phyloP scores from a whole-genome alignment of 2,329 filamentous ascomycete species.

The Magnaporthiopsis rhizophila region DNA sequence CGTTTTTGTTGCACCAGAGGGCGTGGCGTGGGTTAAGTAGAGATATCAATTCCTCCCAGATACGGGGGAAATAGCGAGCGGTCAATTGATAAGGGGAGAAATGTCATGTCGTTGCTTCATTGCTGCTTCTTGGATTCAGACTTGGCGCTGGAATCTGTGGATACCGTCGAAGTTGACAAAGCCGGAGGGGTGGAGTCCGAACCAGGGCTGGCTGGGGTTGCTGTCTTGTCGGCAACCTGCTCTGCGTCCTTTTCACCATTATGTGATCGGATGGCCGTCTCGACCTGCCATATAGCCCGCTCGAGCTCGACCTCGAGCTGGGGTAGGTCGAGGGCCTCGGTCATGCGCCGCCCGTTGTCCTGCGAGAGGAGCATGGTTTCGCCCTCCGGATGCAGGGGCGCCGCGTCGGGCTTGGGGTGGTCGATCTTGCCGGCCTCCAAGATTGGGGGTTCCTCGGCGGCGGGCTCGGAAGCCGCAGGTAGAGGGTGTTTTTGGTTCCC shows the following conservation, averaged over 20 bases:
- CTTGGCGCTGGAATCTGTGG: background rate
- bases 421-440: conserved; percentile 9
- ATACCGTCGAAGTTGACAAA: background rate
- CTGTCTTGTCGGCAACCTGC: background rate
- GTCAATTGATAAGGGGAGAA: background rate
- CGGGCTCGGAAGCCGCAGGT: conserved; percentile 19
- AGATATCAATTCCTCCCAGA: background rate
- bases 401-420: conserved; percentile 12
- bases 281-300: conserved; percentile 63
- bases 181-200: background rate
- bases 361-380: conserved; percentile 34
- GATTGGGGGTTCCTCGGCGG: conserved; percentile 17
- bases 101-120: background rate
- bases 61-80: background rate
- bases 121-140: background rate
- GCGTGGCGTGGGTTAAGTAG: background rate
- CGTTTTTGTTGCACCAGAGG: background rate
- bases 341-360: conserved; percentile 23
- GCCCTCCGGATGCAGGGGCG: conserved; percentile 19
- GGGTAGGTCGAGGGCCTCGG: conserved; percentile 53
- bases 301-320: conserved; percentile 67
- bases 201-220: background rate
- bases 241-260: conserved; percentile 6
- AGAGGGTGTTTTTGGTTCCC: conserved; percentile 19
- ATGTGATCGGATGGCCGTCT: conserved; percentile 36